These are phyloP conservation scores for Wickerhamiella pararugosa DNA, from an alignment of 1,139 yeast species.

Conservation along the genomic window DNA sequence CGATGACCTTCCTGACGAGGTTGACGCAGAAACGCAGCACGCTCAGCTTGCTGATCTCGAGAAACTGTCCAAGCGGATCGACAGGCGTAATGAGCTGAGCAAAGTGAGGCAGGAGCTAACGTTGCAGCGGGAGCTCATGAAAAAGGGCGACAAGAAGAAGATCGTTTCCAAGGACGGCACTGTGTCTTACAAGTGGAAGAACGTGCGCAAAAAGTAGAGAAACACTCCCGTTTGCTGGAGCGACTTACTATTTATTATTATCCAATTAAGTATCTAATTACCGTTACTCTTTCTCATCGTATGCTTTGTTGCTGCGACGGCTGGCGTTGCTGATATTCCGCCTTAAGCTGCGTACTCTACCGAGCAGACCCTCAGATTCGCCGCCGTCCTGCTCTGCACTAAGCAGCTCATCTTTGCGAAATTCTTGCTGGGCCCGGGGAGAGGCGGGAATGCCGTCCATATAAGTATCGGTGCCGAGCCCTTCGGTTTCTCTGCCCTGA, in stretches of 20 bases:
- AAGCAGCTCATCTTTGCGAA: too few relatives aligned
- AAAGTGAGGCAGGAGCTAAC: constrained; percentile 63
- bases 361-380: constrained; percentile 2
- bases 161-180: constrained; percentile 48
- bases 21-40: constrained; percentile 1
- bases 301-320: too few relatives aligned
- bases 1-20: constrained; percentile 21
- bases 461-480: constrained; percentile 4
- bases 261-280: background rate
- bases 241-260: background rate
- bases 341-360: constrained; percentile 2
- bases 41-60: constrained; percentile 13
- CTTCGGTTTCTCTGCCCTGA: background rate
- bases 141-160: constrained; percentile 77
- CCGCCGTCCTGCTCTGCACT: constrained; percentile 1
- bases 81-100: constrained; percentile 29
- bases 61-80: constrained; percentile 23
- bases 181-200: constrained; percentile 71
- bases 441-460: constrained; percentile 5
- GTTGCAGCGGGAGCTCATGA: constrained; percentile 72
- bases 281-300: background rate
- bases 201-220: constrained; percentile 44
- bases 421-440: background rate
- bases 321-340: background rate
- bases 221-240: background rate